Percentiles rank a stretch among this genome's conserved stretches.
These are phyloP conservation scores for Nicotiana otophora DNA, from an alignment of 257 asterid genomes.

Conservation along the genomic window DNA sequence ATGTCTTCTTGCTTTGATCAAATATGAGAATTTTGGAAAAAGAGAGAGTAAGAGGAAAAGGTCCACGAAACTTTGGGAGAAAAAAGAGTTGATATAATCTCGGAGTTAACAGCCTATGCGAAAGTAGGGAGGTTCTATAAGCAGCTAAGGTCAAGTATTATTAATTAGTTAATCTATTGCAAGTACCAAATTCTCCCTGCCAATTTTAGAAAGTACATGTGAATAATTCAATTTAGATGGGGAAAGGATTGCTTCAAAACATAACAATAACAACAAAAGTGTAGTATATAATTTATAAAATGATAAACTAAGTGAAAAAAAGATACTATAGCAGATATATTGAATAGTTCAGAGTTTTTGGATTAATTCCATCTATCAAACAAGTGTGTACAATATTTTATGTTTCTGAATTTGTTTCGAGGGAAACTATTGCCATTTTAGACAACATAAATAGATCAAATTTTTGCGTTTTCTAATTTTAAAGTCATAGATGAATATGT, in stretches of 20 bases:
- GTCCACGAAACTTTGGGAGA: not conserved
- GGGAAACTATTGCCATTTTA: not conserved
- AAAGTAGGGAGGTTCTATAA: not conserved
- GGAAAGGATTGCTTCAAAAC: not conserved
- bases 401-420: too few relatives aligned
- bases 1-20: not conserved
- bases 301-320: not conserved
- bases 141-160: not conserved
- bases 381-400: too few relatives aligned
- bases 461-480: not conserved
- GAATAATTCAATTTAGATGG: not conserved
- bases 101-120: not conserved
- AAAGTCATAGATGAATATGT: not conserved
- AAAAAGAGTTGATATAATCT: not conserved
- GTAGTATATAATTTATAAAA: not conserved
- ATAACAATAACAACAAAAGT: not conserved
- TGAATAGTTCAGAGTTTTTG: too few relatives aligned
- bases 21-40: not conserved
- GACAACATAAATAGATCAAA: not conserved
- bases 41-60: not conserved
- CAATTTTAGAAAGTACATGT: not conserved
- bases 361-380: too few relatives aligned
- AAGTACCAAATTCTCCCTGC: not conserved
- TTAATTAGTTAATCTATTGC: not conserved
- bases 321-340: too few relatives aligned